These are phyloP conservation scores for Falciphora oryzae DNA, from an alignment of 2,329 filamentous ascomycete species.

Conservation along the genomic window DNA sequence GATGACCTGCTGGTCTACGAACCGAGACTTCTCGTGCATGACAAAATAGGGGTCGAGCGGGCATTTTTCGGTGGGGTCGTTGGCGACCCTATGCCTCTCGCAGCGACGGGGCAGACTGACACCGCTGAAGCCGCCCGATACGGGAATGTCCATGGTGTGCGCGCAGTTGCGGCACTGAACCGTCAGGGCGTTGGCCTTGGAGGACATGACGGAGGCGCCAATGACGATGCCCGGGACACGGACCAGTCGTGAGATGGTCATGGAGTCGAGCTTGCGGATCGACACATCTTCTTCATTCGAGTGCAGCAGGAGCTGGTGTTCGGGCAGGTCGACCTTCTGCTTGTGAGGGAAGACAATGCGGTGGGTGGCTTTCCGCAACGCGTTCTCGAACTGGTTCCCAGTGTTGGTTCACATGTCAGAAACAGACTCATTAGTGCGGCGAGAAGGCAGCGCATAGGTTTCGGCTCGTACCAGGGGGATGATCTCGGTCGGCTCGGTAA, in stretches of 20 bases:
- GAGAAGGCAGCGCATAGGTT: background rate
- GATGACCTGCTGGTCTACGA: conserved; percentile 96
- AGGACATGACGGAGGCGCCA: conserved; percentile 91
- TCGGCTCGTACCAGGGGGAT: conserved; percentile 71
- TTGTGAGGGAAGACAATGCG: conserved; percentile 84
- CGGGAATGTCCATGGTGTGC: conserved; percentile 61
- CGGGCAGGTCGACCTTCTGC: conserved; percentile 62
- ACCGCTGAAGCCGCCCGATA: conserved; percentile 82
- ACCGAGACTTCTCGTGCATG: conserved; percentile 85
- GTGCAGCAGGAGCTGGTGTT: conserved; percentile 92
- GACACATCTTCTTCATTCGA: conserved; percentile 86
- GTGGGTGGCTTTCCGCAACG: conserved; percentile 85
- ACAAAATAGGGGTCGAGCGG: conserved; percentile 95
- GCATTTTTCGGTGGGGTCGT: conserved; percentile 68
- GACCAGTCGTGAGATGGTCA: conserved; percentile 89
- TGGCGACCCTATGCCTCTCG: conserved; percentile 53
- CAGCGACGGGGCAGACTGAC: conserved; percentile 80
- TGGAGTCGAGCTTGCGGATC: conserved; percentile 88
- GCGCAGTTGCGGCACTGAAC: conserved; percentile 87
- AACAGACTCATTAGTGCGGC: background rate
- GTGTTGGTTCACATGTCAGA: background rate
- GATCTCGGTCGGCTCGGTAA: conserved; percentile 84
- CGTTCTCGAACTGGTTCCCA: conserved; percentile 72
- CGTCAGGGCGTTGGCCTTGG: conserved; percentile 81
- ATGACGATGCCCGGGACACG: conserved; percentile 97